phyloP scores from a whole-genome alignment of 1,284 basidiomycete genomes.

The Fomitopsis pinicola region DNA sequence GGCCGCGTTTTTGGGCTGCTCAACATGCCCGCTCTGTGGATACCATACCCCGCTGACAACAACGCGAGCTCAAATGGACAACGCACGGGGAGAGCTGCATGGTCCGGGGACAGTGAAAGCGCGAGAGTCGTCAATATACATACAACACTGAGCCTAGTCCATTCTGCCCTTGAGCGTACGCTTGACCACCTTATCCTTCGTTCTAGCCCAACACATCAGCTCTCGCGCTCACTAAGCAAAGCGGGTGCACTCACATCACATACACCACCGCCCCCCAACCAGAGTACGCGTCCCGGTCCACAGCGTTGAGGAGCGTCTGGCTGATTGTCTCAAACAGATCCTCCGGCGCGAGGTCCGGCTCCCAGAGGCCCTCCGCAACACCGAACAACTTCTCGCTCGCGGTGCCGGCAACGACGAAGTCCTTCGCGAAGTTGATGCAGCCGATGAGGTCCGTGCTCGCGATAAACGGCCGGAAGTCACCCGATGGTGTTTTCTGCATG shows the following conservation, averaged over 20 bases:
- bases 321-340: slow-evolving; percentile 99
- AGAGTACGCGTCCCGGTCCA: slow-evolving; percentile 95
- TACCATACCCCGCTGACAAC: too few relatives aligned
- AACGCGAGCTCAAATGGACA: too few relatives aligned
- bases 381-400: slow-evolving; percentile 94
- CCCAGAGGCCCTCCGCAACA: slow-evolving; percentile 98
- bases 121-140: slow-evolving; percentile 8
- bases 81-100: too few relatives aligned
- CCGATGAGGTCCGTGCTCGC: slow-evolving; percentile 96
- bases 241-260: slow-evolving; percentile 73
- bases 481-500: slow-evolving; percentile 70
- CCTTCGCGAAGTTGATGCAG: slow-evolving; percentile 92
- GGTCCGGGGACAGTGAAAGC: background rate
- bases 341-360: slow-evolving; percentile 93
- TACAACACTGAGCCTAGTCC: slow-evolving; percentile 55
- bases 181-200: slow-evolving; percentile 82
- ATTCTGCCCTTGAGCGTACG: slow-evolving; percentile 87
- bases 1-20: too few relatives aligned
- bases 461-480: slow-evolving; percentile 88
- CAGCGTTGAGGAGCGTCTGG: slow-evolving; percentile 92
- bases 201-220: slow-evolving; percentile 41
- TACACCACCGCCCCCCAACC: slow-evolving; percentile 97
- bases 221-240: background rate
- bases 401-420: slow-evolving; percentile 96
- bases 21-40: too few relatives aligned